A percentile compares a stretch with the other conserved stretches of the same genome.
Evolutionary conservation across 192 early-diverging fungal genomes (phyloP).

Genomic region (Entrophospora sp.): DNA sequence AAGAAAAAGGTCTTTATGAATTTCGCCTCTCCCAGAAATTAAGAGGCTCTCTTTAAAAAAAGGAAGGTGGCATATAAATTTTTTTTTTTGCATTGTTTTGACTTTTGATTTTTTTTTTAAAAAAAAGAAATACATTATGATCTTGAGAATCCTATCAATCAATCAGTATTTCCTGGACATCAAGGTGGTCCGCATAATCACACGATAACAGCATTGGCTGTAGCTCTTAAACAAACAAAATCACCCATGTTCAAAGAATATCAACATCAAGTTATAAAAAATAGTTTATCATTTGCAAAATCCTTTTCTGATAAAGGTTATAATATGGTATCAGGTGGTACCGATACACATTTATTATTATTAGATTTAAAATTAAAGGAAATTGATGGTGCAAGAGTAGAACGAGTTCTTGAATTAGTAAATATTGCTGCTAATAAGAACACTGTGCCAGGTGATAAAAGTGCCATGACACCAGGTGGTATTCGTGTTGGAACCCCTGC

Average conservation of each 20-base stretch:
- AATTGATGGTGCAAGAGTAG: conserved; percentile 92
- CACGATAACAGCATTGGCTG: conserved; percentile 91
- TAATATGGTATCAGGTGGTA: conserved; percentile 83
- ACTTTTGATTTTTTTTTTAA: neutral
- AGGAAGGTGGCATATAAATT: too few relatives aligned
- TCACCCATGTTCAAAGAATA: conserved; percentile 79
- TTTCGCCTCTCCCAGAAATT: too few relatives aligned
- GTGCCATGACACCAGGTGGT: conserved; percentile 87
- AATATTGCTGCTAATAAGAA: conserved; percentile 99
- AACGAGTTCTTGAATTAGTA: conserved; percentile 88
- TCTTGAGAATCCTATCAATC: conserved; percentile 91
- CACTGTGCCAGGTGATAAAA: conserved; percentile 95
- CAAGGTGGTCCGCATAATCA: conserved; percentile 99
- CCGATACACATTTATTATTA: conserved; percentile 92
- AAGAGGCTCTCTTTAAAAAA: too few relatives aligned
- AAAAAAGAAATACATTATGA: conserved; percentile 69
- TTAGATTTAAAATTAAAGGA: conserved; percentile 75
- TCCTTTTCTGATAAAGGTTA: conserved; percentile 65
- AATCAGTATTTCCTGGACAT: conserved; percentile 95
- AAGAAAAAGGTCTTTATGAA: too few relatives aligned
- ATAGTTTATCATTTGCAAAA: conserved; percentile 82
- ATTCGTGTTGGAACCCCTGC: conserved; percentile 93
- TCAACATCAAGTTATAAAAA: conserved; percentile 82
- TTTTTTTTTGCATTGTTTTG: neutral
- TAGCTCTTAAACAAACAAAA: conserved; percentile 90